Percentiles rank a stretch among this genome's conserved stretches.
Conservation (phyloP, 257 asterid genomes). For the Ajuga chamaepitys region DNA sequence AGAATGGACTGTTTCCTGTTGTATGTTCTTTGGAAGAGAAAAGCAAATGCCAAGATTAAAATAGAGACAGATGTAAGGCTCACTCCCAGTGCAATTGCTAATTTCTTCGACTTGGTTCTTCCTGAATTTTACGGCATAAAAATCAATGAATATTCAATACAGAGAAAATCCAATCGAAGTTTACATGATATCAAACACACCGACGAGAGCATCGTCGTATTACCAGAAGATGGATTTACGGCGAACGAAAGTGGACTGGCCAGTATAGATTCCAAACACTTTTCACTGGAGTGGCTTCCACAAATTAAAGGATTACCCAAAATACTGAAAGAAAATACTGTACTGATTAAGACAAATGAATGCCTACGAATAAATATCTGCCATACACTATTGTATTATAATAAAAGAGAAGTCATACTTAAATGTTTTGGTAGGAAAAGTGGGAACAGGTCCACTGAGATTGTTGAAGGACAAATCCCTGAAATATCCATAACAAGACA, state of each 20-base stretch:
- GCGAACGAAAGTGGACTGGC: conserved; percentile 52
- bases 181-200: background rate
- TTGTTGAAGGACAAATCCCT: conserved; percentile 96
- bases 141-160: background rate
- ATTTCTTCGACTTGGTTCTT: conserved; percentile 40
- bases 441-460: conserved; percentile 81
- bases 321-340: conserved; percentile 32
- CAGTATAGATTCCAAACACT: conserved; percentile 50
- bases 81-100: conserved; percentile 67
- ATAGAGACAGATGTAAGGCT: conserved; percentile 47
- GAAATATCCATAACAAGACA: conserved; percentile 21
- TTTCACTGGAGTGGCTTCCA: conserved; percentile 54
- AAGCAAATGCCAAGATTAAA: conserved; percentile 25
- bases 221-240: conserved; percentile 45
- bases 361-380: background rate
- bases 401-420: conserved; percentile 47
- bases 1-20: conserved; percentile 50
- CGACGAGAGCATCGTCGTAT: background rate
- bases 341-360: background rate
- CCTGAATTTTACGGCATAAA: conserved; percentile 27
- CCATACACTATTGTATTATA: conserved; percentile 11
- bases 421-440: conserved; percentile 70
- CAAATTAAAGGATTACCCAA: conserved; percentile 80
- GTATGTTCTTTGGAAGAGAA: conserved; percentile 44
- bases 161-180: background rate